phyloP scores from a whole-genome alignment of 2,329 filamentous ascomycete species.

The Hawksworthiomyces lignivorus region DNA sequence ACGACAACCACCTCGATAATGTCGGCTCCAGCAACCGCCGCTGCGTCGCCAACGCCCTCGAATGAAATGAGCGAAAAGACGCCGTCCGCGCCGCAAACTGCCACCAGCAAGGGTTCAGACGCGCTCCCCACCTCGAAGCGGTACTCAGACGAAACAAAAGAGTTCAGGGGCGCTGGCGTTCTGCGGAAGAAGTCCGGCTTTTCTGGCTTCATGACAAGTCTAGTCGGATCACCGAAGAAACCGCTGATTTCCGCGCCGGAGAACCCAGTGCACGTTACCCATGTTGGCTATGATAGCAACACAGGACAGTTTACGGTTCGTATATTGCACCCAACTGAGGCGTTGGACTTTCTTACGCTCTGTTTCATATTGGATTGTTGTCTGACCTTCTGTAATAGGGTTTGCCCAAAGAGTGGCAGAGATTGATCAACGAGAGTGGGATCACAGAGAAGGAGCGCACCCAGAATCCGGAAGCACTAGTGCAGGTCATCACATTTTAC shows the following conservation, averaged over 20 bases:
- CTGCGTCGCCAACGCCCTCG: conserved; percentile 12
- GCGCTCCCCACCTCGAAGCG: conserved; percentile 54
- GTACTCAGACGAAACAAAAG: conserved; percentile 69
- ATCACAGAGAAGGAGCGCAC: conserved; percentile 94
- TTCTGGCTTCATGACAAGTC: conserved; percentile 76
- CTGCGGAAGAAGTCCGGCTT: conserved; percentile 82
- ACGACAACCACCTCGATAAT: conserved; percentile 4
- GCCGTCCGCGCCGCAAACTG: conserved; percentile 22
- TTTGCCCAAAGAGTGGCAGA: conserved; percentile 95
- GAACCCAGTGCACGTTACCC: conserved; percentile 95
- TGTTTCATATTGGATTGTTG: too few relatives aligned
- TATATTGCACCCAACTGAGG: too few relatives aligned
- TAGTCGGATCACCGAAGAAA: conserved; percentile 77
- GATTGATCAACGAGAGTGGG: conserved; percentile 87
- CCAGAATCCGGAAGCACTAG: conserved; percentile 90
- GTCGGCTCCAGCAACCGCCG: conserved; percentile 10
- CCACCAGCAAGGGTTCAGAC: conserved; percentile 28
- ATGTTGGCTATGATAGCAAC: conserved; percentile 93
- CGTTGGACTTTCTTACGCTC: too few relatives aligned
- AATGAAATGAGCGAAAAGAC: conserved; percentile 38
- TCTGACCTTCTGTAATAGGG: conserved; percentile 47
- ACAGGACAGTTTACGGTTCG: conserved; percentile 93
- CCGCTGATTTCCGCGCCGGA: conserved; percentile 95
- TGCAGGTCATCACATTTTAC: conserved; percentile 94
- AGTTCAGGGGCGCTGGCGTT: conserved; percentile 49